Percentiles rank a stretch among this genome's conserved stretches.
phyloP scores from a whole-genome alignment of 805 yeast species.

The Metschnikowia drakensbergensis region DNA sequence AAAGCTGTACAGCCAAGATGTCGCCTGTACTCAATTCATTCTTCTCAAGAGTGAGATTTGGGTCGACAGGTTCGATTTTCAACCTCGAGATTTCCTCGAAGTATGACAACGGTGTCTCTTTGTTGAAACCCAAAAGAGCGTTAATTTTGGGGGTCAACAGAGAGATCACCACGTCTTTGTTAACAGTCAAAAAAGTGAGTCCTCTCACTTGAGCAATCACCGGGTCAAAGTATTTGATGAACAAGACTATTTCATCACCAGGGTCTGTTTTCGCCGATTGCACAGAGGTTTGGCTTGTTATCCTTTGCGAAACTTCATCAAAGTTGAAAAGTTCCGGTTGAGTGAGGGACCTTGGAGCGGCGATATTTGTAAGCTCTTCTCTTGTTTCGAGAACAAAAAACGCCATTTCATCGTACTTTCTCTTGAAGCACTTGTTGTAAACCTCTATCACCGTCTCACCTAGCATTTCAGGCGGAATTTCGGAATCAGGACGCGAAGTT shows the following conservation, averaged over 20 bases:
- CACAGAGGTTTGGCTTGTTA: constrained; percentile 1
- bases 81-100: constrained; percentile 62
- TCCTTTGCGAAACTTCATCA: constrained; percentile 18
- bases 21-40: constrained; percentile 68
- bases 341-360: not conserved
- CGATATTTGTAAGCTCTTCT: constrained; percentile 33
- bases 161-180: constrained; percentile 44
- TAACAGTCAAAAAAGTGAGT: constrained; percentile 53
- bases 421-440: constrained; percentile 43
- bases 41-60: constrained; percentile 44
- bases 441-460: constrained; percentile 49
- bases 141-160: constrained; percentile 40
- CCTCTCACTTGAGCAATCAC: constrained; percentile 56
- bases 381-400: constrained; percentile 63
- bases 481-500: constrained; percentile 59
- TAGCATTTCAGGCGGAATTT: constrained; percentile 25
- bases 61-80: constrained; percentile 44
- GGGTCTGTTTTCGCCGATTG: not conserved
- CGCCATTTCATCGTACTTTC: constrained; percentile 48
- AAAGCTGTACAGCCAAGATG: constrained; percentile 43
- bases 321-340: constrained; percentile 26
- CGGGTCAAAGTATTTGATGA: constrained; percentile 67
- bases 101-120: constrained; percentile 32
- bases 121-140: constrained; percentile 37
- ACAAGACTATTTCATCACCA: constrained; percentile 25